A percentile compares a stretch with the other conserved stretches of the same genome.
phyloP scores from a whole-genome alignment of 805 yeast species.

The Millerago galiae region DNA sequence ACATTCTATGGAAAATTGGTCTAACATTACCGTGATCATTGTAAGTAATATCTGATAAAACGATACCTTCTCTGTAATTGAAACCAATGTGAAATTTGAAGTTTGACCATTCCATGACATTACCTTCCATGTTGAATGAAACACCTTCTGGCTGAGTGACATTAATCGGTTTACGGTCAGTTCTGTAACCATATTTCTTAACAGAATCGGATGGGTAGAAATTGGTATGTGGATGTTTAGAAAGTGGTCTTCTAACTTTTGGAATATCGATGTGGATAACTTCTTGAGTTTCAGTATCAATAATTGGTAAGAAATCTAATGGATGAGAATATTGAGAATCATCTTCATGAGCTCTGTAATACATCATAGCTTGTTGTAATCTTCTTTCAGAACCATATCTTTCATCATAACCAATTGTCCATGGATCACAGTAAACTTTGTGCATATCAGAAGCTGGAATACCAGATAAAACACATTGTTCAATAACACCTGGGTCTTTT shows the following conservation, averaged over 20 bases:
- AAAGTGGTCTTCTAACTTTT: conserved; percentile 62
- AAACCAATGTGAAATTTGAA: conserved; percentile 75
- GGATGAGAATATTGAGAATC: conserved; percentile 67
- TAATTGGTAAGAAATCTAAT: conserved; percentile 76
- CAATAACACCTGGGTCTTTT: conserved; percentile 63
- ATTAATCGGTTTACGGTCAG: conserved; percentile 57
- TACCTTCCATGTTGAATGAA: conserved; percentile 64
- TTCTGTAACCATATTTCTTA: conserved; percentile 59
- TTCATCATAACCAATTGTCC: conserved; percentile 68
- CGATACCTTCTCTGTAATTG: conserved; percentile 83
- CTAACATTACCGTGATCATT: conserved; percentile 70
- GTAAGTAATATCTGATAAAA: conserved; percentile 63
- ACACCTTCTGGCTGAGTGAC: conserved; percentile 81
- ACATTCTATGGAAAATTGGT: conserved; percentile 73
- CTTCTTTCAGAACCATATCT: conserved; percentile 74
- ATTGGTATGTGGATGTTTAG: conserved; percentile 61
- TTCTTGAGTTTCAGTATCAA: conserved; percentile 63
- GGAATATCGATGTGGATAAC: conserved; percentile 75
- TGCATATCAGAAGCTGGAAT: conserved; percentile 44
- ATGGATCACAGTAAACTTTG: conserved; percentile 58
- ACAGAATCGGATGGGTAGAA: conserved; percentile 61
- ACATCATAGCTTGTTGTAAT: conserved; percentile 75
- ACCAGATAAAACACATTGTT: conserved; percentile 67
- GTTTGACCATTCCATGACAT: conserved; percentile 71
- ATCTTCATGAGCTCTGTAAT: conserved; percentile 69